Percentiles rank a stretch among this genome's conserved stretches.
Evolutionary conservation across 2,329 filamentous ascomycete genomes (phyloP).

Genomic region (Aspergillus quadricinctus): DNA sequence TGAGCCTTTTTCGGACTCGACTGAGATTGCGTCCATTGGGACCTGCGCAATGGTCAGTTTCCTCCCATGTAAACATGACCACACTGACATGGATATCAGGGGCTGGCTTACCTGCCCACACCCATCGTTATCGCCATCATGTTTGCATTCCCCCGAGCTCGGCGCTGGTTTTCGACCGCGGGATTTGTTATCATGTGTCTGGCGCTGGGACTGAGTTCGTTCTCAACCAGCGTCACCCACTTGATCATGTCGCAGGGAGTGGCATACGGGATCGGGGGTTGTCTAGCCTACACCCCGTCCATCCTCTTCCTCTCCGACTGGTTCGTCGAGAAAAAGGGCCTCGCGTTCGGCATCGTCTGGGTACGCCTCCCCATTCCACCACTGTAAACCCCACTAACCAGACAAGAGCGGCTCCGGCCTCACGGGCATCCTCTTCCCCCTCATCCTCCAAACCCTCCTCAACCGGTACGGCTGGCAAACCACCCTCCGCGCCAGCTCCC

Average conservation of each 20-base stretch:
- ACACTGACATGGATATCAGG: constrained; percentile 7
- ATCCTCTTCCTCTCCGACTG: constrained; percentile 49
- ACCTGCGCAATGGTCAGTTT: constrained; percentile 25
- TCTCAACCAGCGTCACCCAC: constrained; percentile 19
- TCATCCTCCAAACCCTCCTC: constrained; percentile 43
- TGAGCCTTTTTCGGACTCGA: constrained; percentile 20
- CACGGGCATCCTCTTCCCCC: constrained; percentile 44
- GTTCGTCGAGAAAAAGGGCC: constrained; percentile 46
- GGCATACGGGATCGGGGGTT: constrained; percentile 43
- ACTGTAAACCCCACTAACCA: neutral
- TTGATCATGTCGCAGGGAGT: constrained; percentile 26
- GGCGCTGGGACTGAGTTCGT: constrained; percentile 21
- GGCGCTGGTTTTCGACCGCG: constrained; percentile 18
- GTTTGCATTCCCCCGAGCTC: constrained; percentile 16
- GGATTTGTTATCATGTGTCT: constrained; percentile 21
- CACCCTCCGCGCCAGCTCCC: constrained; percentile 42
- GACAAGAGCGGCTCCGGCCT: constrained; percentile 31
- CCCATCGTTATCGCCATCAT: constrained; percentile 17
- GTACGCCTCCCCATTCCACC: constrained; percentile 2
- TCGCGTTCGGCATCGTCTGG: constrained; percentile 45
- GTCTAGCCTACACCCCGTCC: constrained; percentile 45
- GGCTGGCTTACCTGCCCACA: constrained; percentile 22
- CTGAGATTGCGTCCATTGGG: constrained; percentile 28
- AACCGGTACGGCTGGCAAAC: constrained; percentile 41
- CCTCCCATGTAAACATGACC: no score